Evolutionary conservation across 2,329 filamentous ascomycete species (phyloP).

Genomic region (Penicillium sp.): DNA sequence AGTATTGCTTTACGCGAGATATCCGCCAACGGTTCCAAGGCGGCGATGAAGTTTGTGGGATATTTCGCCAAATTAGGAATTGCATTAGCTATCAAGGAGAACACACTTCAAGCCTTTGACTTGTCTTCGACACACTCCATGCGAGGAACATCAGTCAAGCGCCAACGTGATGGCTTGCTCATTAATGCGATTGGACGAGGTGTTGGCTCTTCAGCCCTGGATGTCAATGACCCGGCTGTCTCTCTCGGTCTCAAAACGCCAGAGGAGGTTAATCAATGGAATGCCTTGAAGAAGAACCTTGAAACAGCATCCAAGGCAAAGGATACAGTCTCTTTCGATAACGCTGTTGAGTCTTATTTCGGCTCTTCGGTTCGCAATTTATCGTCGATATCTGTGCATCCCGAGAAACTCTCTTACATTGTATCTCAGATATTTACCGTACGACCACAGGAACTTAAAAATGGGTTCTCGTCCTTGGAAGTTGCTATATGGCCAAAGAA

Average conservation of each 20-base stretch:
- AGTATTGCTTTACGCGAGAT: constrained; percentile 34
- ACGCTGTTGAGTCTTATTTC: constrained; percentile 29
- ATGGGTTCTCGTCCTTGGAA: constrained; percentile 25
- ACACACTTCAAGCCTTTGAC: constrained; percentile 43
- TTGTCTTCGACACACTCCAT: constrained; percentile 30
- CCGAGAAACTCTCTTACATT: constrained; percentile 34
- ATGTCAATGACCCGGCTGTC: constrained; percentile 22
- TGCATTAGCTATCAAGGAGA: constrained; percentile 39
- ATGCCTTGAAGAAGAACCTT: constrained; percentile 27
- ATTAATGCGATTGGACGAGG: constrained; percentile 42
- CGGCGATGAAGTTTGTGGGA: constrained; percentile 35
- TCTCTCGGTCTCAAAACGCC: constrained; percentile 29
- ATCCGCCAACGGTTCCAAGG: constrained; percentile 21
- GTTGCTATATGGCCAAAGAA: constrained; percentile 34
- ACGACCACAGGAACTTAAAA: constrained; percentile 18
- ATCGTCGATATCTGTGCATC: constrained; percentile 29
- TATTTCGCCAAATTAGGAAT: constrained; percentile 44
- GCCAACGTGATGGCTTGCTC: constrained; percentile 36
- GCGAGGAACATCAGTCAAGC: constrained; percentile 31
- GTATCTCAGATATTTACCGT: constrained; percentile 37
- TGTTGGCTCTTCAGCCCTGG: constrained; percentile 30
- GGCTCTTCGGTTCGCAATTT: constrained; percentile 20
- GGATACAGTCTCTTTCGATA: constrained; percentile 32
- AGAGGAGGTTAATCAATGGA: constrained; percentile 33
- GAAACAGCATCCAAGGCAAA: constrained; percentile 25